Conservation (phyloP, 1,284 basidiomycete genomes). For the Farysia itapuensis region DNA sequence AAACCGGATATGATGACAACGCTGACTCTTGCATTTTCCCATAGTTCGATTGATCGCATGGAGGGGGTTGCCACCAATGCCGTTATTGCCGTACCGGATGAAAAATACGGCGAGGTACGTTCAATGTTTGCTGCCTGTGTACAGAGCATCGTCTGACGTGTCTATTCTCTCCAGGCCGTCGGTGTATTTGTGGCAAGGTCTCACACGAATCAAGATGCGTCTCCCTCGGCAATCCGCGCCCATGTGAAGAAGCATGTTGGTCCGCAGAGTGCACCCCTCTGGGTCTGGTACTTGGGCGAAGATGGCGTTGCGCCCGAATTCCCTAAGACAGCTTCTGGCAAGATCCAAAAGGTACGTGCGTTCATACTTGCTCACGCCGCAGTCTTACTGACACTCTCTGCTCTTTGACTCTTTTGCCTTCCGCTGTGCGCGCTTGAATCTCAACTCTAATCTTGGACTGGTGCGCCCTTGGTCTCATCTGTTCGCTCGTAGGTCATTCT, state of each 20-base stretch:
- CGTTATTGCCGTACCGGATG: slow-evolving; percentile 73
- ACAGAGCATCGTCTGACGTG: too few relatives aligned
- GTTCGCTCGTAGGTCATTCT: slow-evolving; percentile 60
- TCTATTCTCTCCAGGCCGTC: slow-evolving; percentile 31
- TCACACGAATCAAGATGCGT: slow-evolving; percentile 13
- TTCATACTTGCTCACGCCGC: neutral
- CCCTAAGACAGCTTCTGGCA: slow-evolving; percentile 84
- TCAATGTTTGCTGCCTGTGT: too few relatives aligned
- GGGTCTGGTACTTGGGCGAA: slow-evolving; percentile 79
- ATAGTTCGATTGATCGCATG: slow-evolving; percentile 67
- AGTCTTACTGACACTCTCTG: too few relatives aligned
- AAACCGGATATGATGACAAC: too few relatives aligned
- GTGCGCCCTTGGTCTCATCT: neutral
- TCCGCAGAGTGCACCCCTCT: slow-evolving; percentile 66
- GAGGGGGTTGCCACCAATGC: slow-evolving; percentile 72
- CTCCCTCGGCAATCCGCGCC: slow-evolving; percentile 64
- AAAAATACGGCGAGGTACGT: slow-evolving; percentile 55
- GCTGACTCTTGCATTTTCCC: too few relatives aligned
- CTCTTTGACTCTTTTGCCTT: too few relatives aligned
- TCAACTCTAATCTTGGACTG: too few relatives aligned
- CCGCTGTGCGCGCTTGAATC: too few relatives aligned
- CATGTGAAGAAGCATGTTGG: slow-evolving; percentile 42
- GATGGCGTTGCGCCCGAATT: slow-evolving; percentile 68
- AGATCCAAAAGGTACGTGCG: slow-evolving; percentile 73
- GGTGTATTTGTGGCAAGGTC: slow-evolving; percentile 41